phyloP scores from a whole-genome alignment of 2,329 filamentous ascomycete species.

The Davidsoniella australis region DNA sequence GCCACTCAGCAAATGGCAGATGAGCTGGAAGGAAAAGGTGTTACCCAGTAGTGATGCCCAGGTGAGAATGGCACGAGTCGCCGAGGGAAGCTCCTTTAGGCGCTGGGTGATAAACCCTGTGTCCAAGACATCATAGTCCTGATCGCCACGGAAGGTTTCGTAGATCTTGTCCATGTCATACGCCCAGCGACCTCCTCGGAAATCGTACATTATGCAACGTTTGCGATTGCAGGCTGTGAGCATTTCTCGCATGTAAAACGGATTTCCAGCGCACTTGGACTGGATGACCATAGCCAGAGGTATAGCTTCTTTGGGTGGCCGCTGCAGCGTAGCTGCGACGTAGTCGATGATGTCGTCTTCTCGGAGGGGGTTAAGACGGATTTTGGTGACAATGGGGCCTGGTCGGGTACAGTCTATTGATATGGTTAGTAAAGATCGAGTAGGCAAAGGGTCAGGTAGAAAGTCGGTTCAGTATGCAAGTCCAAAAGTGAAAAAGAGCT shows the following conservation, averaged over 20 bases:
- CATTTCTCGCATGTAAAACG: constrained; percentile 85
- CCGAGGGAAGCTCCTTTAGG: constrained; percentile 55
- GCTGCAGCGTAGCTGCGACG: constrained; percentile 64
- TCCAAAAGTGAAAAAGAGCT: background rate
- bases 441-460: background rate
- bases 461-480: too few species aligned
- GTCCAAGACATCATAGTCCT: constrained; percentile 63
- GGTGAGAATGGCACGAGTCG: constrained; percentile 61
- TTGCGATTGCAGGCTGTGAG: constrained; percentile 73
- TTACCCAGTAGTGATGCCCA: constrained; percentile 77
- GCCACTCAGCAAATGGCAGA: constrained; percentile 59
- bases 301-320: constrained; percentile 52
- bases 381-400: constrained; percentile 44
- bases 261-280: constrained; percentile 75
- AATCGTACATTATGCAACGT: constrained; percentile 81
- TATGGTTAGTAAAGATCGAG: constrained; percentile 16
- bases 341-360: constrained; percentile 72
- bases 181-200: constrained; percentile 64
- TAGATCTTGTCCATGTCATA: constrained; percentile 78
- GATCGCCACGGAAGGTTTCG: constrained; percentile 62
- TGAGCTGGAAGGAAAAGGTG: constrained; percentile 66
- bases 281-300: constrained; percentile 72
- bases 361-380: constrained; percentile 54
- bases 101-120: constrained; percentile 68
- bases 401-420: constrained; percentile 25